Evolutionary conservation across 371 early-diverging fungal genomes (phyloP).

Genomic region (Mortierella sp.): DNA sequence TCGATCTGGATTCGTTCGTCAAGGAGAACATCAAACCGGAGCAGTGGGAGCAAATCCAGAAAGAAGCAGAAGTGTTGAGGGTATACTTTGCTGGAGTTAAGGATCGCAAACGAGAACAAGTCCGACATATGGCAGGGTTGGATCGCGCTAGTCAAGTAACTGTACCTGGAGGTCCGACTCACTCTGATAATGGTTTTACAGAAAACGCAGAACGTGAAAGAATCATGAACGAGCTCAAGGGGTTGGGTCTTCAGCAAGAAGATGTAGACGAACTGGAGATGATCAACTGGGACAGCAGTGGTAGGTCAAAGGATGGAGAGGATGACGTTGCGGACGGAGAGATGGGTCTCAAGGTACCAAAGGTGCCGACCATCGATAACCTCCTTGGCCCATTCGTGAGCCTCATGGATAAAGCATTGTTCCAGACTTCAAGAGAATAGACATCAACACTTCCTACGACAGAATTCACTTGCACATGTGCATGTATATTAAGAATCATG

Average conservation of each 20-base stretch:
- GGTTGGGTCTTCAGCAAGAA: constrained; percentile 44
- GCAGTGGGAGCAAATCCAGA: constrained; percentile 23
- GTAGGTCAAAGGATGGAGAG: neutral
- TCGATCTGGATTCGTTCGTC: constrained; percentile 40
- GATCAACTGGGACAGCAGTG: constrained; percentile 28
- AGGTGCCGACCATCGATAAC: constrained; percentile 41
- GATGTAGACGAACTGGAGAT: constrained; percentile 53
- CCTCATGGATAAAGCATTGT: constrained; percentile 42
- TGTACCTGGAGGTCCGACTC: neutral
- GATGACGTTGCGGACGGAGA: constrained; percentile 11
- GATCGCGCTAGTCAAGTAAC: constrained; percentile 14
- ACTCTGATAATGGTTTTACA: neutral
- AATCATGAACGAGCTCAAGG: constrained; percentile 26
- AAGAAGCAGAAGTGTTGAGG: constrained; percentile 44
- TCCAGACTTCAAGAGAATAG: constrained; percentile 46
- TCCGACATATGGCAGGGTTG: constrained; percentile 48
- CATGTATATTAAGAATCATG: neutral
- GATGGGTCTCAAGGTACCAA: constrained; percentile 26
- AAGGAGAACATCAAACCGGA: constrained; percentile 9
- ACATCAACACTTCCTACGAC: neutral
- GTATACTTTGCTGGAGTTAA: constrained; percentile 38
- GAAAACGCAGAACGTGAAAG: constrained; percentile 9
- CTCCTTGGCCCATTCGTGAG: constrained; percentile 35
- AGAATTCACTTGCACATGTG: too few relatives aligned
- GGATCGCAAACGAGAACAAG: constrained; percentile 40